Base-by-base conservation (phyloP, 1,284 basidiomycete species). In the Puccinia sorghi region DNA sequence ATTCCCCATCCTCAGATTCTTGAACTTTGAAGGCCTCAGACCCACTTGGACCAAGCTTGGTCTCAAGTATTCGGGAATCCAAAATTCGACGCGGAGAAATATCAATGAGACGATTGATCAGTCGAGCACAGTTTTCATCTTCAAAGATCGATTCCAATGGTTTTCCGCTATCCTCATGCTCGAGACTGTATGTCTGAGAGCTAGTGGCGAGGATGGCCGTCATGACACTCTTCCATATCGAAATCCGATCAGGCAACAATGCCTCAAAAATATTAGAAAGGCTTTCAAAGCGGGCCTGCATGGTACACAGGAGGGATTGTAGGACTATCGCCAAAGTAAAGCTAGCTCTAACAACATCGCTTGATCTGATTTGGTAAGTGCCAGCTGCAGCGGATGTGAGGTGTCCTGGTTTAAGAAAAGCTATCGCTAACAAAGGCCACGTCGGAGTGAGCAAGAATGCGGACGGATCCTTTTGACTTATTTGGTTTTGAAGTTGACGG, bases 371-470 rank as follows among this genome's bases (percentile, higher is more conserved):
- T 67, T 61, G 20, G 9, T 17, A 39, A 43, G 11, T 63, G 57
- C n/a, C n/a, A n/a, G 39, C n/a, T 17, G 50, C 4, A 12, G 54
- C 17, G 20, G 69, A 72, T 17, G 37, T 61, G 11, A 79, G 22
- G 59, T 79, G 67, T 39, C 20, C 46, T 39, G 57, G 41, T 3
- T 52, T 79, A 8, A 79, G 57, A 79, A 59, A 79, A 41, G 66
- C 71, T n/a, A 79, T 63, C 22, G 76, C 57, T n/a, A 79, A 43
- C 25, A 72, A 41, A 2, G 69, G 76, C 76, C 76, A 79, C 15
- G 76, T 79, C 20, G 76, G 64, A 22, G 76, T 20, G 25, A 79
- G 39, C n/a, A 79, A 48, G 48, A 79, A 79, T 52, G 76, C 76
- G 7, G 69, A 32, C 22, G 48, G 25, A 3, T 79, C 76, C 13